Evolutionary conservation across 192 early-diverging fungal species (phyloP).

Genomic region (Helicostylum pulchrum): DNA sequence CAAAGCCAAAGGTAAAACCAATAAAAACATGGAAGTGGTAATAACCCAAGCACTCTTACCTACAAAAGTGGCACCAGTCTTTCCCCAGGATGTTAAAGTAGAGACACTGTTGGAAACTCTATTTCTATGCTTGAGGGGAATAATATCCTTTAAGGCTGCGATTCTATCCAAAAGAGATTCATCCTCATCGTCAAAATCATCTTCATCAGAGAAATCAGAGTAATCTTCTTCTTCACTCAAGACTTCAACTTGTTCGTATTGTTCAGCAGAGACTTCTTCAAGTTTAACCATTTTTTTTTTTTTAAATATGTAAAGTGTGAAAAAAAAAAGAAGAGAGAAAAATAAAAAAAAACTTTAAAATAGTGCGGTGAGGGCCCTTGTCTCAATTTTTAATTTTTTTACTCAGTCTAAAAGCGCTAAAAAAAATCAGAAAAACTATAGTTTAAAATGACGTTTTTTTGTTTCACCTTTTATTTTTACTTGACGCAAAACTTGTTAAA

Average conservation of each 20-base stretch:
- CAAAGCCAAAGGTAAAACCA: conserved; percentile 81
- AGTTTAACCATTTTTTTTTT: conserved; percentile 44
- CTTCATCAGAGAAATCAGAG: conserved; percentile 58
- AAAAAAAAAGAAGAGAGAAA: conserved; percentile 11
- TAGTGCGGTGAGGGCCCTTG: too few species aligned
- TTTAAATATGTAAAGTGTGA: conserved; percentile 4
- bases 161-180: conserved; percentile 84
- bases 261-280: conserved; percentile 47
- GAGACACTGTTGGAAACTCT: conserved; percentile 56
- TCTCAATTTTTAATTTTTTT: too few species aligned
- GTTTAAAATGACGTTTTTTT: too few species aligned
- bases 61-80: conserved; percentile 55
- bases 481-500: too few species aligned
- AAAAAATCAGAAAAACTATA: too few species aligned
- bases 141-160: conserved; percentile 81
- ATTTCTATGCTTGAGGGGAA: conserved; percentile 72
- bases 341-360: too few species aligned
- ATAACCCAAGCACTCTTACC: conserved; percentile 89
- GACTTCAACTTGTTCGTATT: conserved; percentile 45
- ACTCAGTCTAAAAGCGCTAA: too few species aligned
- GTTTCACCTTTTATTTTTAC: too few species aligned
- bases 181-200: conserved; percentile 66
- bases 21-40: conserved; percentile 78
- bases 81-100: conserved; percentile 57
- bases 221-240: conserved; percentile 49